Conservation (phyloP, 768 basidiomycete species). For the Hemileccinum rubropunctum region DNA sequence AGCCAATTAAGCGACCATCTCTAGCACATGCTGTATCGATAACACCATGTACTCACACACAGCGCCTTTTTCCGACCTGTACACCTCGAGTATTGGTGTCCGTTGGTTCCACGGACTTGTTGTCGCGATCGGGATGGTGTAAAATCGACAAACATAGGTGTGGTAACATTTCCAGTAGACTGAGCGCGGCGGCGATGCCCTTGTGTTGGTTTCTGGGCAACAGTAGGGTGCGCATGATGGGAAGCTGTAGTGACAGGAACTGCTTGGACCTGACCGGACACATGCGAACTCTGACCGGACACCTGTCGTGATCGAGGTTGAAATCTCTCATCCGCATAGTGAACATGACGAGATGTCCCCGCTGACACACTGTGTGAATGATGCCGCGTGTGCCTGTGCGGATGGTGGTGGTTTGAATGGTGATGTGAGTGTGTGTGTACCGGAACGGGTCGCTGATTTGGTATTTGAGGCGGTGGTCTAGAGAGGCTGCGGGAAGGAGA, state of each 20-base stretch:
- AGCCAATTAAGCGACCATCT: neutral
- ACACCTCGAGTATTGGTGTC: constrained; percentile 47
- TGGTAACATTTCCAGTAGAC: constrained; percentile 16
- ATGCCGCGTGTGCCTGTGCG: neutral
- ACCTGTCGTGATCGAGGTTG: constrained; percentile 10
- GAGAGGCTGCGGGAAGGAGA: neutral
- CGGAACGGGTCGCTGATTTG: constrained; percentile 6
- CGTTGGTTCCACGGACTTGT: constrained; percentile 1
- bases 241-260: constrained; percentile 3
- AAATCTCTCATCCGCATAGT: constrained; percentile 19
- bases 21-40: neutral
- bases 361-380: constrained; percentile 14
- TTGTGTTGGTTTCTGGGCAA: constrained; percentile 5
- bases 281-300: constrained; percentile 7
- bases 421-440: constrained; percentile 2
- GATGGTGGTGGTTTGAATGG: constrained; percentile 1
- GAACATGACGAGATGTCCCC: constrained; percentile 22
- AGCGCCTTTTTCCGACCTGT: constrained; percentile 52
- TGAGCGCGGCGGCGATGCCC: constrained; percentile 19
- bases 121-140: constrained; percentile 6
- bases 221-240: neutral
- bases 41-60: constrained; percentile 29
- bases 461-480: constrained; percentile 1
- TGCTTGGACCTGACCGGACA: neutral
- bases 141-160: neutral